Conservation (phyloP, 305 asterid genomes). For the Solanum hybrid region DNA sequence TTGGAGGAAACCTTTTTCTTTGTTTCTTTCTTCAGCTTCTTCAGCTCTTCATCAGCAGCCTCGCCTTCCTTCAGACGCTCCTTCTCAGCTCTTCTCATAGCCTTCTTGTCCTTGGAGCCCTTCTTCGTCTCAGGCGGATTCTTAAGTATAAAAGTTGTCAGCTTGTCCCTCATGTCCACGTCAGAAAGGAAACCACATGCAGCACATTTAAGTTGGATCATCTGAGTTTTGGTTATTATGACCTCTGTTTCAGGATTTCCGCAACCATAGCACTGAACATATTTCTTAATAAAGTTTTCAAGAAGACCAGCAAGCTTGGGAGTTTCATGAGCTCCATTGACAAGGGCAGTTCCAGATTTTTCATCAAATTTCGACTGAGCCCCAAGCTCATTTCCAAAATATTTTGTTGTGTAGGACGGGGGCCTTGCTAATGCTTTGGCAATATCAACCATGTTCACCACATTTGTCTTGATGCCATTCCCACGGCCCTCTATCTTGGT, state of each 20-base stretch:
- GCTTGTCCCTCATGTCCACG: conserved; percentile 18
- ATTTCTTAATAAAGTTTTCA: conserved; percentile 25
- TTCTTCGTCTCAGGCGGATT: conserved; percentile 30
- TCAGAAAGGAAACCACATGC: conserved; percentile 32
- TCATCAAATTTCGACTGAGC: conserved; percentile 40
- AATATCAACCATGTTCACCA: conserved; percentile 36
- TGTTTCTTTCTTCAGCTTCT: conserved; percentile 4
- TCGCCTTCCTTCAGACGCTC: conserved; percentile 33
- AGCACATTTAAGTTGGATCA: conserved; percentile 32
- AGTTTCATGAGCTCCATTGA: conserved; percentile 37
- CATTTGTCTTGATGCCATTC: conserved; percentile 36
- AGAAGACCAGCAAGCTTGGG: conserved; percentile 33
- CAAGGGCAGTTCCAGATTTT: conserved; percentile 33
- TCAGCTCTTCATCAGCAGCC: conserved; percentile 28
- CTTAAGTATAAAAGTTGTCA: conserved; percentile 21
- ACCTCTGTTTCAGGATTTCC: conserved; percentile 21
- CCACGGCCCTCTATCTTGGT: conserved; percentile 39
- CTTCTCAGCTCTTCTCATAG: conserved; percentile 30
- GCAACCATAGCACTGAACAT: not conserved
- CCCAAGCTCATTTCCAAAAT: conserved; percentile 34
- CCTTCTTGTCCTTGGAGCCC: conserved; percentile 31
- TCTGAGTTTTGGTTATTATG: conserved; percentile 25
- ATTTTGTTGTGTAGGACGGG: conserved; percentile 30
- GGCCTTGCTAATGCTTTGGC: conserved; percentile 35
- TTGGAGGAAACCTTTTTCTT: conserved; percentile 29